These are phyloP conservation scores for Dendrobium huoshanense DNA, from an alignment of 106 monocot genomes.

Conservation along the genomic window DNA sequence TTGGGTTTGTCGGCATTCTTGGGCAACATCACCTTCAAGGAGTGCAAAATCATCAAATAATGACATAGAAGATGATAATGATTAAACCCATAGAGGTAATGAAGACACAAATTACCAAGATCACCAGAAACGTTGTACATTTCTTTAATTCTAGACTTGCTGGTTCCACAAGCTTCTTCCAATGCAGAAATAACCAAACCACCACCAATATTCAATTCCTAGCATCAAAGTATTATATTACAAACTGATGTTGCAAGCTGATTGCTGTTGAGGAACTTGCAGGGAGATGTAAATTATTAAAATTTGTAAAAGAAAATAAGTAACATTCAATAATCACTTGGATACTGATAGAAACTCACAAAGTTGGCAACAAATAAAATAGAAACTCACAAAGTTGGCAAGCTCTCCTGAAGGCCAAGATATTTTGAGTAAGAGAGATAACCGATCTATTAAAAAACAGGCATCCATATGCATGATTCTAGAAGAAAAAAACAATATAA, in stretches of 20 bases:
- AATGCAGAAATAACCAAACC: constrained; percentile 68
- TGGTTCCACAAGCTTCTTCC: constrained; percentile 73
- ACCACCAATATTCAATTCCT: constrained; percentile 95
- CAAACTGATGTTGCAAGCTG: background rate
- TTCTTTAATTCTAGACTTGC: constrained; percentile 67
- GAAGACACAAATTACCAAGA: constrained; percentile 47
- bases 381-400: background rate
- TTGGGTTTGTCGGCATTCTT: constrained; percentile 79
- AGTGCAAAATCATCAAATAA: background rate
- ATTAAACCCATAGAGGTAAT: background rate
- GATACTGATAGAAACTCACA: background rate
- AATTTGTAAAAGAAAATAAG: background rate
- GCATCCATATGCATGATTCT: background rate
- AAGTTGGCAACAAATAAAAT: background rate
- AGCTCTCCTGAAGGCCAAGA: background rate
- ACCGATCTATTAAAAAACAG: background rate
- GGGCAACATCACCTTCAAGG: constrained; percentile 85
- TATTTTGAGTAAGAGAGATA: background rate
- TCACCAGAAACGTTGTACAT: constrained; percentile 81
- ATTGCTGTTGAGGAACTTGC: background rate
- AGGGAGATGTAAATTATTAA: background rate
- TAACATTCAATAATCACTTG: background rate
- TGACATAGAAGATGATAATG: background rate
- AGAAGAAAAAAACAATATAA: background rate
- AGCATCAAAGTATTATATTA: constrained; percentile 21